A percentile compares a stretch with the other conserved stretches of the same genome.
These are phyloP conservation scores for Linnemannia elongata DNA, from an alignment of 192 early-diverging fungal species.

Conservation along the genomic window DNA sequence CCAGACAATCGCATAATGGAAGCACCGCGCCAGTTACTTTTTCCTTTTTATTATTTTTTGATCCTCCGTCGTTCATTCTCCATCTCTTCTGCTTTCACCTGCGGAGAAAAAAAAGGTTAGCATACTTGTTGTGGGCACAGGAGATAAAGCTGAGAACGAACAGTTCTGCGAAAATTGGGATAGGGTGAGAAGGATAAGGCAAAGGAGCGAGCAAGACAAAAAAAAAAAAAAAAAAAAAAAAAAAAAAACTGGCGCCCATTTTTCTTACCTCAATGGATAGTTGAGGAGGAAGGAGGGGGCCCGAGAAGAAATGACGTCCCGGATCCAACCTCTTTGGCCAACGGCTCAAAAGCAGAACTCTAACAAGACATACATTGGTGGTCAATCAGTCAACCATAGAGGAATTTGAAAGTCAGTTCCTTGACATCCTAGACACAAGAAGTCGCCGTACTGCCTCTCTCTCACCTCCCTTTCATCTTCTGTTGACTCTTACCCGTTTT, in stretches of 20 bases:
- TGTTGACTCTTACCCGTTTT: not conserved
- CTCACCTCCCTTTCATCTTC: not conserved
- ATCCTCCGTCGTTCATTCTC: slow-evolving; percentile 9
- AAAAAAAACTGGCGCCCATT: slow-evolving; percentile 20
- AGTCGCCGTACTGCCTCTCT: not conserved
- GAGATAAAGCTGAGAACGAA: not conserved
- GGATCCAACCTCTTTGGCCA: not conserved
- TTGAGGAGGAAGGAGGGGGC: not conserved
- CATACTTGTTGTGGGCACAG: not conserved
- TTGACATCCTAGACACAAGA: not conserved
- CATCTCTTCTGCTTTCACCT: not conserved
- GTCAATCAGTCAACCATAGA: too few relatives aligned
- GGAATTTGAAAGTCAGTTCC: not conserved
- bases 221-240: not conserved
- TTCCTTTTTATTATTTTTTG: not conserved
- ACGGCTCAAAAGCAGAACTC: not conserved
- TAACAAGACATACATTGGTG: not conserved
- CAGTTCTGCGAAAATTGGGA: not conserved
- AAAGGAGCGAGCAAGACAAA: not conserved
- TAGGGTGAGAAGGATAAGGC: not conserved
- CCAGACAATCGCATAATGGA: not conserved
- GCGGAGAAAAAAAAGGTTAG: not conserved
- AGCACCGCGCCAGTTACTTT: not conserved
- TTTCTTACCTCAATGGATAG: not conserved
- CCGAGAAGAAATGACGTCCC: not conserved